Percentiles rank a stretch among this genome's conserved stretches.
Evolutionary conservation across 176 grass and related monocot genomes (phyloP).

Genomic region (Cenchrus fungigraminus): DNA sequence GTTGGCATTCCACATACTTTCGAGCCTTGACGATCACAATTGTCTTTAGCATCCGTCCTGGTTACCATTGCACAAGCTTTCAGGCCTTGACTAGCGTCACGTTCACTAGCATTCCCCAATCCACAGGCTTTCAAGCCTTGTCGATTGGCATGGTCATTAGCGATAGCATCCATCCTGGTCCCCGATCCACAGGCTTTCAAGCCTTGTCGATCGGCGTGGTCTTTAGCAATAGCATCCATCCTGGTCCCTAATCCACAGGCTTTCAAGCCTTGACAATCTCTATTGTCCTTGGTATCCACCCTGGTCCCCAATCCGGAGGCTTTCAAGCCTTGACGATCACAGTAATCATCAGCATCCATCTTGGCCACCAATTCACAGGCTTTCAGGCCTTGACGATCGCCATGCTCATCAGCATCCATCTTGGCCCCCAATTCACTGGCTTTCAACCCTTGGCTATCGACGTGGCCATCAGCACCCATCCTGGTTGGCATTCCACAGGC

Average conservation of each 20-base stretch:
- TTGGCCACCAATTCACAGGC: background rate
- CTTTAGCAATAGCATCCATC: background rate
- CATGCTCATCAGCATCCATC: conserved; percentile 20
- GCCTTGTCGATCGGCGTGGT: too few species aligned
- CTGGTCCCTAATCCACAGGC: background rate
- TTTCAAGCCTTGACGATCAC: conserved; percentile 11
- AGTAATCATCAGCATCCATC: conserved; percentile 10
- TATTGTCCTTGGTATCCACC: background rate
- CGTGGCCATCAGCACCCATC: conserved; percentile 7
- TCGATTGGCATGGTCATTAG: too few species aligned
- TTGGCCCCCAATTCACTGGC: background rate
- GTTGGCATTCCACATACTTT: background rate
- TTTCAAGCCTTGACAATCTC: background rate
- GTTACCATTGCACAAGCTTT: background rate
- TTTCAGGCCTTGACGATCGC: background rate
- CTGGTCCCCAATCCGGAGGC: background rate
- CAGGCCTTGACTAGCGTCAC: background rate
- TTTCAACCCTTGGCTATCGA: conserved; percentile 4
- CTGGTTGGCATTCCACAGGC: background rate
- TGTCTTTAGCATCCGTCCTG: conserved; percentile 29
- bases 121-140: background rate
- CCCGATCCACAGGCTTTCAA: background rate
- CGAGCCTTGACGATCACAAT: background rate
- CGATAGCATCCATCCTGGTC: conserved; percentile 7
- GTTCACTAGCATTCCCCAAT: background rate